phyloP scores from a whole-genome alignment of 176 grass and related monocot genomes.

The Metroxylon sagu region DNA sequence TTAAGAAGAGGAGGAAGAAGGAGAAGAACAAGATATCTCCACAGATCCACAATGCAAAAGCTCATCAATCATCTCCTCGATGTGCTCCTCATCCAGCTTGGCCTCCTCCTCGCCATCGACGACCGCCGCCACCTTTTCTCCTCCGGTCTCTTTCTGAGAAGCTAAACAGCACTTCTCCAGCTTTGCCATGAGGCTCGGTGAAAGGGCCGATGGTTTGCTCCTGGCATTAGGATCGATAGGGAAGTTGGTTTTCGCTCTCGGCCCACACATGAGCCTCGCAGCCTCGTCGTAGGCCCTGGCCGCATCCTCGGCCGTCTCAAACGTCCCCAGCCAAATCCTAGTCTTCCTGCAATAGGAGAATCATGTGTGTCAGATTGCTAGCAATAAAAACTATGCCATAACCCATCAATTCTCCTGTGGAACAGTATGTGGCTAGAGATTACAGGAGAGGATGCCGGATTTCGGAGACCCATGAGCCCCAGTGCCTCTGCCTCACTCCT shows the following conservation, averaged over 20 bases:
- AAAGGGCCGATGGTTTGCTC: slow-evolving; percentile 17
- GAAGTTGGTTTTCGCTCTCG: slow-evolving; percentile 69
- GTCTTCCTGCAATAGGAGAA: slow-evolving; percentile 54
- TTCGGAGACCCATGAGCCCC: slow-evolving; percentile 79
- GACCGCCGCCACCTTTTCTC: neutral
- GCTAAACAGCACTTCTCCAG: slow-evolving; percentile 62
- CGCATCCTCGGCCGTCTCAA: slow-evolving; percentile 73
- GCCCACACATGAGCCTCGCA: slow-evolving; percentile 61
- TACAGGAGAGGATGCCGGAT: slow-evolving; percentile 66
- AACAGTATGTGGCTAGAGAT: neutral
- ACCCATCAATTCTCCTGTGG: no score
- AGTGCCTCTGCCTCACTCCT: slow-evolving; percentile 70
- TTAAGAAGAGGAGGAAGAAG: slow-evolving; percentile 18
- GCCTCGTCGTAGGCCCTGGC: slow-evolving; percentile 90
- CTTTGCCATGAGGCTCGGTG: slow-evolving; percentile 62
- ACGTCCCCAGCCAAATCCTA: slow-evolving; percentile 93
- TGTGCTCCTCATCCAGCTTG: slow-evolving; percentile 28
- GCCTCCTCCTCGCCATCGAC: neutral
- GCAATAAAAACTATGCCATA: no score
- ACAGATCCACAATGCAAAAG: slow-evolving; percentile 68
- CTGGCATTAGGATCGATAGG: neutral
- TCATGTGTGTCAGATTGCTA: neutral
- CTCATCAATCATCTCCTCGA: slow-evolving; percentile 93
- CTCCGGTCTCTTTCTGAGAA: neutral
- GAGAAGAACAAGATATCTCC: slow-evolving; percentile 37